phyloP scores from a whole-genome alignment of 2,329 filamentous ascomycete genomes.

The Scolecobasidium constrictum region DNA sequence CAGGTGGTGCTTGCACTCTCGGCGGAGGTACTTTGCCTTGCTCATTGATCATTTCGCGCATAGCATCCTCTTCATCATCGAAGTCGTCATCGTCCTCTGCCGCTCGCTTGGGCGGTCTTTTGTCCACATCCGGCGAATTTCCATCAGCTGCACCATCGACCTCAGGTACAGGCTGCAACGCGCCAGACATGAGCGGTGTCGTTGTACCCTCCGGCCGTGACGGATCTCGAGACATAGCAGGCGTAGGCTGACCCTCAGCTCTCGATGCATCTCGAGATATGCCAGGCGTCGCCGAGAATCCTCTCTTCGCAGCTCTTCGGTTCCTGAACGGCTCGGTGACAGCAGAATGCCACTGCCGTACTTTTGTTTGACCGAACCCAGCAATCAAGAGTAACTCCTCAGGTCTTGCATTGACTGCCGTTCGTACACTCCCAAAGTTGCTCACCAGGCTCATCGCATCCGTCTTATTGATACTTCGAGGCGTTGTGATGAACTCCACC shows the following conservation, averaged over 20 bases:
- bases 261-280: conserved; percentile 20
- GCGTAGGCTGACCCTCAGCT: conserved; percentile 17
- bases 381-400: conserved; percentile 78
- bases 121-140: conserved; percentile 11
- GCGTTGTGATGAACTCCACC: conserved; percentile 85
- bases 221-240: conserved; percentile 4
- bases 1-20: not conserved
- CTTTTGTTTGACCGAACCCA: conserved; percentile 94
- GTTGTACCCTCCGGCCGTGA: conserved; percentile 1
- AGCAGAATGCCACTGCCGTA: conserved; percentile 70
- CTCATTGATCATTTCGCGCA: conserved; percentile 7
- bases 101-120: conserved; percentile 5
- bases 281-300: conserved; percentile 24
- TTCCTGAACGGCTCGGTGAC: conserved; percentile 79
- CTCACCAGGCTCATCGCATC: conserved; percentile 85
- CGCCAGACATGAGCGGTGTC: not conserved
- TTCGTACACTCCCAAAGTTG: conserved; percentile 80
- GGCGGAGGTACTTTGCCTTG: not conserved
- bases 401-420: conserved; percentile 75
- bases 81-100: conserved; percentile 3
- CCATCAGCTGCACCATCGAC: not conserved
- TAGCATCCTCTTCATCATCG: conserved; percentile 10
- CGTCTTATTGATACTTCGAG: conserved; percentile 84
- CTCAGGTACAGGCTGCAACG: not conserved
- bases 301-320: conserved; percentile 54